Evolutionary conservation across 768 basidiomycete species (phyloP), one percentile per base, ranked within the genome.

Genomic region (Suillus variegatus): DNA sequence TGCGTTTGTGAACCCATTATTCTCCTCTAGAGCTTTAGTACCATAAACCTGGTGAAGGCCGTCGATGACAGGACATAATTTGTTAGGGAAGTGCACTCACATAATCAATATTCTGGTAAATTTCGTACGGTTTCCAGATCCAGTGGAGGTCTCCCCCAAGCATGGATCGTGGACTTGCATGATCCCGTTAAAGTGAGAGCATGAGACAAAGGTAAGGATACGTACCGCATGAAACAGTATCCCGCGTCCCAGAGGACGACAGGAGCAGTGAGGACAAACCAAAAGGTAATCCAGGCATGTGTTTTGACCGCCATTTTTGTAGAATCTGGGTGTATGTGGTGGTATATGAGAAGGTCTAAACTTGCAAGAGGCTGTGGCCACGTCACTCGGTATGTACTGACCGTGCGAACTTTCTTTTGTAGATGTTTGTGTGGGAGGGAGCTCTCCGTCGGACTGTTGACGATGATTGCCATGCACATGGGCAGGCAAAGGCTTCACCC

Each of bases 91-190:
- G 32, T 61, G 55, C 4, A 75, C 79, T 63, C 67, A 82, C 80
- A 52, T 77, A 72, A 66, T 82, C 79, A 41, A 93, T 79, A n/a
- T 89, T 80, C 72, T 93, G 89, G 77, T 94, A 94, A 38, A 91
- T 65, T 32, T 82, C 84, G 72, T 96, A 96, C 2, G 93, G 93
- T 65, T 84, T 80, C 95, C 94, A 97, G 52, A 96, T 85, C 94
- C 94, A 96, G 70, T 95, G 91, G 55, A 95, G 81, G 76, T 95
- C 93, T 3, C 95, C 95, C 1, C 92, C 94, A 68, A 79, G 80
- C 88, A 95, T 92, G 4, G 93, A 95, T 25, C 93, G 85, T 22
- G 94, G 94, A 44, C 94, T 94, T 65, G n/a, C 47, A 1, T 16
- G 43, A 62, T 10, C 6, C 36, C 40, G 47, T 61, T 12, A 64